Evolutionary conservation across 805 yeast genomes (phyloP).

Genomic region (Metschnikowia matae): DNA sequence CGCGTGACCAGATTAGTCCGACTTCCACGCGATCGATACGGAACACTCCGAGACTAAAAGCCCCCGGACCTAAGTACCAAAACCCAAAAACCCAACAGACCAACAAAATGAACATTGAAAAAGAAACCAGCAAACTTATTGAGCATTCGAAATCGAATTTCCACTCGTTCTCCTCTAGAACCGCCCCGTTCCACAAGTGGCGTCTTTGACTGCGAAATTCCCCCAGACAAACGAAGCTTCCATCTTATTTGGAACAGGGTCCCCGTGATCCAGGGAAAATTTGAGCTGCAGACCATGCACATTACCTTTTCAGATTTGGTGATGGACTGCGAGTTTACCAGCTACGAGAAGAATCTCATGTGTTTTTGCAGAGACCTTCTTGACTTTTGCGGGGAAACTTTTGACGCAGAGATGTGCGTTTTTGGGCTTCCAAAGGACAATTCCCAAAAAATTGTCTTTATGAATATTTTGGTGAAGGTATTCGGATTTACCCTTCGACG

Average conservation of each 20-base stretch:
- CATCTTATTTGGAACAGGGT: neutral
- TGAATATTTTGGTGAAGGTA: constrained; percentile 5
- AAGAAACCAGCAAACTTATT: neutral
- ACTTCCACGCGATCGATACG: neutral
- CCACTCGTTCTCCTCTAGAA: neutral
- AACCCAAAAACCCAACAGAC: neutral
- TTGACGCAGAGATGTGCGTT: neutral
- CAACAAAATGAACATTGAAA: neutral
- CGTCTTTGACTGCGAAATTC: constrained; percentile 30
- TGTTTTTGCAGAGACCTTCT: constrained; percentile 2
- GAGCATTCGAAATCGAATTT: neutral
- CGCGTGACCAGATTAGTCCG: neutral
- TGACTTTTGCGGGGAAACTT: neutral
- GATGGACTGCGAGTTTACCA: neutral
- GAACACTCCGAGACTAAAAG: neutral
- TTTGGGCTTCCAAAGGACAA: constrained; percentile 9
- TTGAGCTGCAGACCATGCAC: neutral
- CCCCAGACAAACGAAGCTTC: neutral
- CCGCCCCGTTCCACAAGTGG: constrained; percentile 18
- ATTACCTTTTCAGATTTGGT: neutral
- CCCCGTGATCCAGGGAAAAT: neutral
- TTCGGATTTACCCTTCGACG: constrained; percentile 1
- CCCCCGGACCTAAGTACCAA: too few relatives aligned
- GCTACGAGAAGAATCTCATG: neutral
- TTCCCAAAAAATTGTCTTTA: neutral